A percentile compares a stretch with the other conserved stretches of the same genome.
phyloP scores from a whole-genome alignment of 2,329 filamentous ascomycete species.

The Nemania sp. region DNA sequence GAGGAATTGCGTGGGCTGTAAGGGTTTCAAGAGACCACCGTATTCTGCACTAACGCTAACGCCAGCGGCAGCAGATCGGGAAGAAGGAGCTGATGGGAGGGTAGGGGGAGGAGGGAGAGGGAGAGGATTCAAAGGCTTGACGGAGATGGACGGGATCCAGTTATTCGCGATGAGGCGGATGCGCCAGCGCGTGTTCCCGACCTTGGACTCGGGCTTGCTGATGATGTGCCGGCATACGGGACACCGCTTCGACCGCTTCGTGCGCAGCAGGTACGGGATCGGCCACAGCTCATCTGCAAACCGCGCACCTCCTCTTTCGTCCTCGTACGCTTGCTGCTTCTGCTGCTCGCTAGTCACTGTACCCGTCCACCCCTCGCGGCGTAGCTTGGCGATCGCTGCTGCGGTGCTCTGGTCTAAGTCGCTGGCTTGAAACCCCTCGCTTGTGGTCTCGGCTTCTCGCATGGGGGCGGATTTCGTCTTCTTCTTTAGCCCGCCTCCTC shows the following conservation, averaged over 20 bases:
- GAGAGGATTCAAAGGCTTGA: constrained; percentile 59
- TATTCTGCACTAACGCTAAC: no score
- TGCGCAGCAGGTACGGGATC: constrained; percentile 79
- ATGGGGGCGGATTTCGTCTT: constrained; percentile 72
- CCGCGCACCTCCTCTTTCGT: no score
- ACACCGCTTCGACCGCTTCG: constrained; percentile 93
- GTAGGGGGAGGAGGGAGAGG: constrained; percentile 34
- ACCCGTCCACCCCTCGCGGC: constrained; percentile 62
- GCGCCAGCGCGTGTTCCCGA: constrained; percentile 85
- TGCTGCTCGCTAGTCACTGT: constrained; percentile 57
- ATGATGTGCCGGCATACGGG: constrained; percentile 92
- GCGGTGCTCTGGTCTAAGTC: constrained; percentile 64
- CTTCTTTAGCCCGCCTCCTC: constrained; percentile 65
- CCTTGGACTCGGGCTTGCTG: constrained; percentile 89
- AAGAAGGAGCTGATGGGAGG: no score
- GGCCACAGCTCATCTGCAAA: constrained; percentile 79
- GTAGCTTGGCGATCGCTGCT: constrained; percentile 63
- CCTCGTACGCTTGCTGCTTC: constrained; percentile 53
- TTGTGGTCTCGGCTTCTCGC: constrained; percentile 72
- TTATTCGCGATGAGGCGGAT: constrained; percentile 87
- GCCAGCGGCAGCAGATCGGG: no score
- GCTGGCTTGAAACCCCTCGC: constrained; percentile 72
- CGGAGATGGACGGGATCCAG: constrained; percentile 81
- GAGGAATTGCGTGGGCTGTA: constrained; percentile 73
- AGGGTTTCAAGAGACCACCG: constrained; percentile 57